Evolutionary conservation across 352 stramenopile genomes (phyloP).

Genomic region (Blastocystis sp.): DNA sequence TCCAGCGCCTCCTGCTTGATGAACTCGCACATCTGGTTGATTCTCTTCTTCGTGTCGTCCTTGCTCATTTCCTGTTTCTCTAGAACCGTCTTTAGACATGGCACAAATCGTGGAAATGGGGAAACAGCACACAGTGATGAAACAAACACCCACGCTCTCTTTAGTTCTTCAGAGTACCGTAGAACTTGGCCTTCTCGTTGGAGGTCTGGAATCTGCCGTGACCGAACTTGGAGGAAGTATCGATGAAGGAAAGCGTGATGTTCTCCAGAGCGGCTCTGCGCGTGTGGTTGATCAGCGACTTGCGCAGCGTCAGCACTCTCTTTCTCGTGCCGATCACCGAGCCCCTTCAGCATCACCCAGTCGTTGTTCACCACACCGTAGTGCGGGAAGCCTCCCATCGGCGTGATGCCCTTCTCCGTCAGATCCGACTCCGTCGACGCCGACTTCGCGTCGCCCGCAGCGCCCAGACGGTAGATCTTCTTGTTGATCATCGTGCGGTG

Average conservation of each 20-base stretch:
- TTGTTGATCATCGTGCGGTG: constrained; percentile 99
- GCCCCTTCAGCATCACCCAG: constrained; percentile 99
- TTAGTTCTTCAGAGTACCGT: constrained; percentile 57
- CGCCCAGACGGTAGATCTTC: constrained; percentile 98
- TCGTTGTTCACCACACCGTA: constrained; percentile 99
- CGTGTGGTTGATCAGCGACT: constrained; percentile 94
- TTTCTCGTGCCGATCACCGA: constrained; percentile 96
- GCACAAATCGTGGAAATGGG: no score
- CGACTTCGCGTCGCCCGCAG: constrained; percentile 82
- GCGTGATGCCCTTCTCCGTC: constrained; percentile 99
- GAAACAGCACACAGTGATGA: neutral
- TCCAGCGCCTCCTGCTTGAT: constrained; percentile 98
- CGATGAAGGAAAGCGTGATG: constrained; percentile 91
- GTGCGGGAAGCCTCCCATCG: constrained; percentile 98
- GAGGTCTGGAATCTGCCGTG: constrained; percentile 98
- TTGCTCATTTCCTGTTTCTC: constrained; percentile 76
- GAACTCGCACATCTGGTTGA: constrained; percentile 96
- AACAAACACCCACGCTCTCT: constrained; percentile 82
- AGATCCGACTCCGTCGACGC: constrained; percentile 96
- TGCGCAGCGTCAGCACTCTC: constrained; percentile 93
- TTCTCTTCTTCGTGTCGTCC: constrained; percentile 81
- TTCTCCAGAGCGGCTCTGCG: constrained; percentile 92
- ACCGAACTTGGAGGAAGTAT: constrained; percentile 96
- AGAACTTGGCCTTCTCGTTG: constrained; percentile 56
- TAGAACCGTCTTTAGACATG: no score